Evolutionary conservation across 2,329 filamentous ascomycete genomes (phyloP).

Genomic region (Onygenales sp.): DNA sequence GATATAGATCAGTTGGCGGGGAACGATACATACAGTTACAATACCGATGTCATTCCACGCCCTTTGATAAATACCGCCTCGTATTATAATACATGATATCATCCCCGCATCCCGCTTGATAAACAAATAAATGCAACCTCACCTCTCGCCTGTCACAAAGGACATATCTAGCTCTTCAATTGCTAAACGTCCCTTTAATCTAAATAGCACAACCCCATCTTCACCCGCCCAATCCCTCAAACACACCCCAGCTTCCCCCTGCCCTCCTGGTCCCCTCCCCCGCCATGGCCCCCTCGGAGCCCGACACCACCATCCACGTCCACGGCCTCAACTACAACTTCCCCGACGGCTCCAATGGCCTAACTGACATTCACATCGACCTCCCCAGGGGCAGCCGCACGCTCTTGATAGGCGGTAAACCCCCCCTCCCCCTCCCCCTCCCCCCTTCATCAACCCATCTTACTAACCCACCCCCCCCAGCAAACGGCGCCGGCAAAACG

Average conservation of each 20-base stretch:
- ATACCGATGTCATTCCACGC: too few species aligned
- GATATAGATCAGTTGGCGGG: too few species aligned
- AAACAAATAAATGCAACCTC: too few species aligned
- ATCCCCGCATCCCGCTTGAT: too few species aligned
- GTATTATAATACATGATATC: too few species aligned
- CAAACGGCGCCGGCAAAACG: conserved; percentile 95
- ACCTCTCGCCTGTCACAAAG: too few species aligned
- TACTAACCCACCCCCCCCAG: conserved; percentile 25
- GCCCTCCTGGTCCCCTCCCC: background rate
- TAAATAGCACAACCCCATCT: background rate
- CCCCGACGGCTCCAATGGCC: conserved; percentile 70
- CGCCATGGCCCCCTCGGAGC: conserved; percentile 5
- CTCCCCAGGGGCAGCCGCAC: conserved; percentile 79
- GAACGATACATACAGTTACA: too few species aligned
- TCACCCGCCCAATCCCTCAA: background rate
- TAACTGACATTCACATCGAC: conserved; percentile 62
- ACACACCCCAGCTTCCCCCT: background rate
- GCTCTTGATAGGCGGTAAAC: conserved; percentile 72
- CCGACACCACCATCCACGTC: conserved; percentile 58
- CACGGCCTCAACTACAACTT: conserved; percentile 78
- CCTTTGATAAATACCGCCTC: too few species aligned
- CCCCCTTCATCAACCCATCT: background rate
- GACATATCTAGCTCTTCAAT: too few species aligned
- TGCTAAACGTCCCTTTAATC: too few species aligned
- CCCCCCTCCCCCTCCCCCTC: conserved; percentile 1